Conservation (phyloP, 306 rosid species). For the Acacia crassicarpa region DNA sequence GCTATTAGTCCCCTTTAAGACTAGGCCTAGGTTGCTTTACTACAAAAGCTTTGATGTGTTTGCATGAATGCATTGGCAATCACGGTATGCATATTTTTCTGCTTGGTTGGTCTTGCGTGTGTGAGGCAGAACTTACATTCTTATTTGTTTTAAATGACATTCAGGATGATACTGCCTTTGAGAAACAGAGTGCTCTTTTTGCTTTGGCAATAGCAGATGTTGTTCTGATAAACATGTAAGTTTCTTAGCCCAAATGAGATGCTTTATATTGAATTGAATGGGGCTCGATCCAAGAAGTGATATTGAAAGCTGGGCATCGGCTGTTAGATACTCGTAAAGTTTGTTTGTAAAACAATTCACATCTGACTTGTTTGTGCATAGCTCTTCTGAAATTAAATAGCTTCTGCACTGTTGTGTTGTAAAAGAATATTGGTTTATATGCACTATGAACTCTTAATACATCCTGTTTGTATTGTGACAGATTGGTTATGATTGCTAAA, state of each 20-base stretch:
- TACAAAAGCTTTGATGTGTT: not conserved
- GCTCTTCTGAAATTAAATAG: conserved; percentile 21
- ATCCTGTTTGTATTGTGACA: not conserved
- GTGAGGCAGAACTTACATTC: conserved; percentile 16
- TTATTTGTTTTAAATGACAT: conserved; percentile 22
- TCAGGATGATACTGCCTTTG: conserved; percentile 96
- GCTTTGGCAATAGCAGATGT: conserved; percentile 86
- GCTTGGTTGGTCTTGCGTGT: conserved; percentile 6
- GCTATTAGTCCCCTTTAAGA: conserved; percentile 8
- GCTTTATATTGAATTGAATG: conserved; percentile 27
- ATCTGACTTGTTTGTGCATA: not conserved
- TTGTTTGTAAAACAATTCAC: conserved; percentile 24
- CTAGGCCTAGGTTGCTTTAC: not conserved
- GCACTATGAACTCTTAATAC: not conserved
- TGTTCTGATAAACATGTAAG: conserved; percentile 88
- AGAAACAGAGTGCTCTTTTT: conserved; percentile 93
- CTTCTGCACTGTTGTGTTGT: not conserved
- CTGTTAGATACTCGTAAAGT: conserved; percentile 13
- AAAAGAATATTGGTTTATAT: not conserved
- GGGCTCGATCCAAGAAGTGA: conserved; percentile 16
- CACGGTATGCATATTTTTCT: conserved; percentile 9
- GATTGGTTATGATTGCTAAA: conserved; percentile 18
- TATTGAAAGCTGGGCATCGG: conserved; percentile 6
- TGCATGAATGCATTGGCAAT: not conserved
- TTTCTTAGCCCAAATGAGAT: conserved; percentile 23